Evolutionary conservation across 805 yeast species (phyloP).

Genomic region (Naumovozyma dairenensis): DNA sequence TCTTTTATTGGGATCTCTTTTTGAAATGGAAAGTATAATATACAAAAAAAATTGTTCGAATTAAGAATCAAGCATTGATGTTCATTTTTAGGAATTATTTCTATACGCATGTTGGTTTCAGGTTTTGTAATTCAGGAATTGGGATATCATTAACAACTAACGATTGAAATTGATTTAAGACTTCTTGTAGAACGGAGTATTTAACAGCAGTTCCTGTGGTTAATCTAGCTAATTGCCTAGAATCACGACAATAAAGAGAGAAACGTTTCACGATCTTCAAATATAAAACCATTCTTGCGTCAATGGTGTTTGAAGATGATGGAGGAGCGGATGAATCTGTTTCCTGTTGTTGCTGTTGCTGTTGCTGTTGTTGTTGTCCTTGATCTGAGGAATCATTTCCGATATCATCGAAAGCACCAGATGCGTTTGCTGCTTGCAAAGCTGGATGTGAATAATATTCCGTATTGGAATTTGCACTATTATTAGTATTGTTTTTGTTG

Average conservation of each 20-base stretch:
- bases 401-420: constrained; percentile 31
- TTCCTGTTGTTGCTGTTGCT: constrained; percentile 5
- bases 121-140: constrained; percentile 33
- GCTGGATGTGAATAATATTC: constrained; percentile 29
- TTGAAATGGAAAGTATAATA: no score
- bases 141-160: constrained; percentile 33
- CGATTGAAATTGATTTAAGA: constrained; percentile 30
- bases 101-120: constrained; percentile 20
- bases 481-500: no score
- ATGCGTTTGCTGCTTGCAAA: constrained; percentile 30
- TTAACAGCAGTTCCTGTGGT: constrained; percentile 37
- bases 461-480: constrained; percentile 9
- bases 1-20: no score
- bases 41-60: no score
- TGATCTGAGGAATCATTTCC: constrained; percentile 6
- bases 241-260: constrained; percentile 38
- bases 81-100: neutral
- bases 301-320: constrained; percentile 3
- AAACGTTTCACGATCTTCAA: constrained; percentile 45
- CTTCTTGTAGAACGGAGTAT: constrained; percentile 33
- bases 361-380: constrained; percentile 9
- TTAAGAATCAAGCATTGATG: no score
- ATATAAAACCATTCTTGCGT: constrained; percentile 44
- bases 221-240: constrained; percentile 38
- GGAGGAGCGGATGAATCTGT: constrained; percentile 1